phyloP scores from a whole-genome alignment of 2,329 filamentous ascomycete genomes.

The Xylaria polymorpha region DNA sequence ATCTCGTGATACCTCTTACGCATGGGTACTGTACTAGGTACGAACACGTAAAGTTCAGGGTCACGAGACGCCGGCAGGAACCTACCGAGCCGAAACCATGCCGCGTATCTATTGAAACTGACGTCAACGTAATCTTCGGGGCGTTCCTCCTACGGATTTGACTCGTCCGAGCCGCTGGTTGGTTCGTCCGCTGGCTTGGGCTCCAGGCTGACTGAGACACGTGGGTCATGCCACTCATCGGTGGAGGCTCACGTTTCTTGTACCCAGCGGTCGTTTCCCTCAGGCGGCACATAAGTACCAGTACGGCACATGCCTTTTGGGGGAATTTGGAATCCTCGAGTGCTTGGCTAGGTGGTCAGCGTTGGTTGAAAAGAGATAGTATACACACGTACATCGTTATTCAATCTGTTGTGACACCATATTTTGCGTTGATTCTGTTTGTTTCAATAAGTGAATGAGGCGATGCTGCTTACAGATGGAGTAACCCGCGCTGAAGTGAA shows the following conservation, averaged over 20 bases:
- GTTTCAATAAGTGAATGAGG: background rate
- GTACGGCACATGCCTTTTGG: background rate
- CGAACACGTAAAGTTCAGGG: background rate
- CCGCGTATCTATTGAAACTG: background rate
- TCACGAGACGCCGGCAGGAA: background rate
- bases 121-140: background rate
- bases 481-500: background rate
- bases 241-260: slow-evolving; percentile 12
- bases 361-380: background rate
- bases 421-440: background rate
- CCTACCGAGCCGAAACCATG: background rate
- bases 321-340: background rate
- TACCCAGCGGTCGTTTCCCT: too few relatives aligned
- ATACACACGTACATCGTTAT: background rate
- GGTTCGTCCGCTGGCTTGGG: background rate
- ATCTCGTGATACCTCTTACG: background rate
- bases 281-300: background rate
- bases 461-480: background rate
- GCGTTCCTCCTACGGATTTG: background rate
- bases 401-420: background rate
- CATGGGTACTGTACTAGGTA: too few relatives aligned
- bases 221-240: slow-evolving; percentile 4
- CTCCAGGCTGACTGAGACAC: slow-evolving; percentile 9
- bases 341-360: background rate
- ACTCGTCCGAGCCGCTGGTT: background rate